Evolutionary conservation across 257 asterid species (phyloP).

Genomic region (Verbascum thapsus): DNA sequence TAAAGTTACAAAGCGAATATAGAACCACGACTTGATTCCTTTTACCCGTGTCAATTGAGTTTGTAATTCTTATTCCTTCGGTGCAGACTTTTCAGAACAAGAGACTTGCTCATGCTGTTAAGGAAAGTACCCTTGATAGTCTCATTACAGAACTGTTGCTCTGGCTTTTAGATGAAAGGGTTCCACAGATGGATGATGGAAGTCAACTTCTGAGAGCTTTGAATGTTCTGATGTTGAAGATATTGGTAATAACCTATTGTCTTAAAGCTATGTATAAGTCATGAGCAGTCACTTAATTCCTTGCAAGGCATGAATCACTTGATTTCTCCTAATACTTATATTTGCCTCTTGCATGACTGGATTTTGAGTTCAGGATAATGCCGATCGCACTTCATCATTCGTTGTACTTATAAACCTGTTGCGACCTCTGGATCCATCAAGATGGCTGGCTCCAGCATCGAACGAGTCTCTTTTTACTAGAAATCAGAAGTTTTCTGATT

Average conservation of each 20-base stretch:
- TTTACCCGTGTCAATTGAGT: constrained; percentile 12
- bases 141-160: constrained; percentile 95
- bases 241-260: constrained; percentile 61
- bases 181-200: constrained; percentile 98
- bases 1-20: neutral
- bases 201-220: constrained; percentile 95
- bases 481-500: constrained; percentile 95
- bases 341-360: constrained; percentile 27
- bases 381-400: constrained; percentile 93
- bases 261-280: constrained; percentile 5
- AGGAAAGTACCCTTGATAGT: constrained; percentile 82
- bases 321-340: constrained; percentile 15
- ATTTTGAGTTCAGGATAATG: constrained; percentile 70
- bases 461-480: constrained; percentile 72
- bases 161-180: constrained; percentile 99
- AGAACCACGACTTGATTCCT: neutral
- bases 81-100: constrained; percentile 91
- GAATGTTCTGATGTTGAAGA: constrained; percentile 96
- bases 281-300: neutral
- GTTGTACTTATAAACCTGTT: constrained; percentile 88
- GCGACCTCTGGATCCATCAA: constrained; percentile 92
- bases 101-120: constrained; percentile 86
- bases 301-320: no score
- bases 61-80: constrained; percentile 23
- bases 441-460: constrained; percentile 93